Evolutionary conservation across 2,329 filamentous ascomycete species (phyloP).

Genomic region (Botrytis paeoniae): DNA sequence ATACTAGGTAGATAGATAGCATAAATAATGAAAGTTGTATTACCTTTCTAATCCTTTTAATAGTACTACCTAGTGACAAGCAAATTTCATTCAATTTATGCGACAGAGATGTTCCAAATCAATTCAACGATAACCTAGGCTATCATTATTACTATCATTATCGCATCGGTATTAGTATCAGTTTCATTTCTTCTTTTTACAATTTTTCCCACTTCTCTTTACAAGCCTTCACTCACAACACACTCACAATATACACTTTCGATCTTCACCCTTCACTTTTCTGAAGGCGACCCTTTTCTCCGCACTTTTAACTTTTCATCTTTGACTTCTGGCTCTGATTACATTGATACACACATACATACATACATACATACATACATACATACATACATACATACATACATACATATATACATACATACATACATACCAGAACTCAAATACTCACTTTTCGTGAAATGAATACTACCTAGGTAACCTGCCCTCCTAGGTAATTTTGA

Average conservation of each 20-base stretch:
- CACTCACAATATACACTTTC: neutral
- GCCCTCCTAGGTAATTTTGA: too few relatives aligned
- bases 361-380: too few relatives aligned
- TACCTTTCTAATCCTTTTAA: neutral
- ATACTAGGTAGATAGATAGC: too few relatives aligned
- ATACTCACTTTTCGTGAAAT: neutral
- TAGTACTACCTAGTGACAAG: too few relatives aligned
- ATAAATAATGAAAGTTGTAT: neutral
- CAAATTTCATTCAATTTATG: neutral
- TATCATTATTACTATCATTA: too few relatives aligned
- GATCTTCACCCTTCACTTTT: neutral
- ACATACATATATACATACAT: too few relatives aligned
- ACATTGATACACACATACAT: too few relatives aligned
- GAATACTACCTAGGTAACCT: neutral
- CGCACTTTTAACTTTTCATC: neutral
- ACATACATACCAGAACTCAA: neutral
- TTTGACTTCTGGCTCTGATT: neutral
- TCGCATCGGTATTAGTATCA: neutral
- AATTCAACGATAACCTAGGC: too few relatives aligned
- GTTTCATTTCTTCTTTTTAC: neutral
- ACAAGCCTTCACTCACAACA: neutral
- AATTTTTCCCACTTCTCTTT: neutral
- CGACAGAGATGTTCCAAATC: too few relatives aligned
- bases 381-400: too few relatives aligned
- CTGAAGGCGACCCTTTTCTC: neutral